Evolutionary conservation across 495 filamentous ascomycete species (phyloP).

Genomic region (Trichocladium antarcticum): DNA sequence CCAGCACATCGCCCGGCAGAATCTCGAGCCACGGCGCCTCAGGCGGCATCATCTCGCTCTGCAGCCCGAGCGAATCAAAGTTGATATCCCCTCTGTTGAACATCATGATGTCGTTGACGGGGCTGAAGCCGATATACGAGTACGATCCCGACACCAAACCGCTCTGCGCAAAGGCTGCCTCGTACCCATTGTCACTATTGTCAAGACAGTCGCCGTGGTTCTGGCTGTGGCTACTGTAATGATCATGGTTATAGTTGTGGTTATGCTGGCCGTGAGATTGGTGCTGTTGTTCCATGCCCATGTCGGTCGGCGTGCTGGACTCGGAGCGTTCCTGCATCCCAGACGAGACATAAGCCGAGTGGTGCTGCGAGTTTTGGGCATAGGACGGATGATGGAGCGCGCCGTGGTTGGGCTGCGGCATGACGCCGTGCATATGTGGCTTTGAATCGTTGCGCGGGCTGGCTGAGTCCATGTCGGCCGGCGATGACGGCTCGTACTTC

Average conservation of each 20-base stretch:
- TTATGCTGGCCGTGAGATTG: slow-evolving; percentile 5
- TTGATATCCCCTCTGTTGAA: slow-evolving; percentile 64
- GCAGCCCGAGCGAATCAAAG: slow-evolving; percentile 31
- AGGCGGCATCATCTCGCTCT: slow-evolving; percentile 22
- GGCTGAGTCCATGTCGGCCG: slow-evolving; percentile 22
- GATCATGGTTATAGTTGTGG: neutral
- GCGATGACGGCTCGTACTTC: slow-evolving; percentile 28
- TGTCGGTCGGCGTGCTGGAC: slow-evolving; percentile 21
- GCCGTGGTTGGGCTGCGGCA: slow-evolving; percentile 9
- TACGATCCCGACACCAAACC: slow-evolving; percentile 31
- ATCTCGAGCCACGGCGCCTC: slow-evolving; percentile 23
- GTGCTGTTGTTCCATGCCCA: slow-evolving; percentile 10
- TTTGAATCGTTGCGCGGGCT: slow-evolving; percentile 18
- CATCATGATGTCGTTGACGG: slow-evolving; percentile 45
- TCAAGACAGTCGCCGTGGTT: neutral
- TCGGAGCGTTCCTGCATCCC: slow-evolving; percentile 26
- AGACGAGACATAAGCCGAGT: slow-evolving; percentile 26
- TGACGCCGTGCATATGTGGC: slow-evolving; percentile 15
- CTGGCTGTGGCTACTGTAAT: slow-evolving; percentile 3
- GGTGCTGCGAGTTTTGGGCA: slow-evolving; percentile 23
- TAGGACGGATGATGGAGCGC: slow-evolving; percentile 13
- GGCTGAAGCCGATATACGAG: slow-evolving; percentile 31
- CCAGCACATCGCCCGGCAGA: slow-evolving; percentile 19
- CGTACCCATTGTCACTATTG: slow-evolving; percentile 19
- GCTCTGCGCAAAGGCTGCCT: slow-evolving; percentile 29